Percentiles rank a stretch among this genome's conserved stretches.
These are phyloP conservation scores for Neoboletus brunneissimus DNA, from an alignment of 768 basidiomycete species.

Conservation along the genomic window DNA sequence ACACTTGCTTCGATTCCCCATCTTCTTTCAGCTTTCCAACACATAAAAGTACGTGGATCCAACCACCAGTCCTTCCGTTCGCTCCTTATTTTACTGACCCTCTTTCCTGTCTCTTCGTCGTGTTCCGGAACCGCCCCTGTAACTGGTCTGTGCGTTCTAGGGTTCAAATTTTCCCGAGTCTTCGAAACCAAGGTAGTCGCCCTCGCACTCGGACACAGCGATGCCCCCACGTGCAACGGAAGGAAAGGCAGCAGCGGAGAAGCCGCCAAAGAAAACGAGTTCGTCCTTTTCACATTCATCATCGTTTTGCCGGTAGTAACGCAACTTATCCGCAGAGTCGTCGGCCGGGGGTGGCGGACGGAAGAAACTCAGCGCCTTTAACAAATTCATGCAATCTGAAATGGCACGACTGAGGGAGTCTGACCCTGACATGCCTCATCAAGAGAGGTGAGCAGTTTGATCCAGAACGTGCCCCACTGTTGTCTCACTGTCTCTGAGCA, in stretches of 20 bases:
- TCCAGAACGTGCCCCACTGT: neutral
- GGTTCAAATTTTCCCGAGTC: conserved; percentile 16
- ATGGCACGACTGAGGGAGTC: conserved; percentile 76
- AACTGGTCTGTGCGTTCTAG: conserved; percentile 27
- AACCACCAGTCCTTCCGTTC: neutral
- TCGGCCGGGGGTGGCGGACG: conserved; percentile 45
- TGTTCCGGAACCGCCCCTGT: conserved; percentile 28
- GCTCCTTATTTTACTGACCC: conserved; percentile 7
- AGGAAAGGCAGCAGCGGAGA: conserved; percentile 42
- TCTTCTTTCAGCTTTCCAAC: conserved; percentile 8
- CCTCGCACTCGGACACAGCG: conserved; percentile 11
- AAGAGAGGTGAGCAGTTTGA: conserved; percentile 53
- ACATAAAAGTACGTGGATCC: conserved; percentile 11
- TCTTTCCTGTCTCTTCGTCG: neutral
- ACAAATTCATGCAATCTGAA: conserved; percentile 78
- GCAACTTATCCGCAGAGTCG: conserved; percentile 43
- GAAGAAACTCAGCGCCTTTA: conserved; percentile 69
- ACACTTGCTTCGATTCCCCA: conserved; percentile 24
- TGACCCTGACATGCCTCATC: conserved; percentile 68
- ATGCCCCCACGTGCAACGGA: conserved; percentile 46
- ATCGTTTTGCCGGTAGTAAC: conserved; percentile 18
- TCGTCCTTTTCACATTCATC: conserved; percentile 23
- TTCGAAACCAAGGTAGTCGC: conserved; percentile 8
- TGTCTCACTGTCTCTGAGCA: conserved; percentile 23
- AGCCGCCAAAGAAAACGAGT: conserved; percentile 56